Percentiles rank a stretch among this genome's conserved stretches.
These are phyloP conservation scores for Volvox carteri DNA, from an alignment of 163 green algal species.

Conservation along the genomic window DNA sequence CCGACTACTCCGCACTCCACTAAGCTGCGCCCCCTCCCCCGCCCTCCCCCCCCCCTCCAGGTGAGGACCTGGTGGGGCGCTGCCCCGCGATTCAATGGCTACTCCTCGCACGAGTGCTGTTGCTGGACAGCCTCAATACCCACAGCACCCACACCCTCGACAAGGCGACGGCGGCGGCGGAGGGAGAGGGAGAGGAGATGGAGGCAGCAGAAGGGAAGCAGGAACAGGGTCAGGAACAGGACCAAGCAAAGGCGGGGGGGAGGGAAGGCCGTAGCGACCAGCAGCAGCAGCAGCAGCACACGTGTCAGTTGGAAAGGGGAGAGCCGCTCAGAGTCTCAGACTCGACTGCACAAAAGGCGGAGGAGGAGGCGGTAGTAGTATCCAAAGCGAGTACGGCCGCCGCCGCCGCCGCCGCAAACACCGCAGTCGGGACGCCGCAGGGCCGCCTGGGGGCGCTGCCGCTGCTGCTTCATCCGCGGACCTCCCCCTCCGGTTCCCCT, in stretches of 20 bases:
- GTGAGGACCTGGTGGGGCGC: conserved; percentile 79
- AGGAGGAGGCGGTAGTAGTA: neutral
- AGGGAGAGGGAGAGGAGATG: too few species aligned
- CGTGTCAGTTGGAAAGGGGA: too few species aligned
- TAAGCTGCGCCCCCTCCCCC: too few species aligned
- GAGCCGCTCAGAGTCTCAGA: too few species aligned
- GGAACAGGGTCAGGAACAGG: neutral
- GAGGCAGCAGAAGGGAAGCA: too few species aligned
- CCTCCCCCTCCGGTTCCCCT: too few species aligned
- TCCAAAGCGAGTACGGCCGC: neutral
- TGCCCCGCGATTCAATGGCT: conserved; percentile 71
- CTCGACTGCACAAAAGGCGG: neutral
- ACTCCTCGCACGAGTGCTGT: conserved; percentile 72
- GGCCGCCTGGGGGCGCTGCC: too few species aligned
- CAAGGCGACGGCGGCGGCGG: too few species aligned
- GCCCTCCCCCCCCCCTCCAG: neutral
- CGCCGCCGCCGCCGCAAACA: neutral
- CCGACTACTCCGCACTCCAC: too few species aligned
- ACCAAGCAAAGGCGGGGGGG: neutral
- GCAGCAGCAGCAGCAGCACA: too few species aligned
- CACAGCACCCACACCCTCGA: neutral
- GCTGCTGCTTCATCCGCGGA: too few species aligned
- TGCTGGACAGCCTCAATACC: conserved; percentile 56
- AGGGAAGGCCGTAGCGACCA: too few species aligned
- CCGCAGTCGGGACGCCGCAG: neutral